Evolutionary conservation across 441 rosid genomes (phyloP).

Genomic region (Populus hybrid): DNA sequence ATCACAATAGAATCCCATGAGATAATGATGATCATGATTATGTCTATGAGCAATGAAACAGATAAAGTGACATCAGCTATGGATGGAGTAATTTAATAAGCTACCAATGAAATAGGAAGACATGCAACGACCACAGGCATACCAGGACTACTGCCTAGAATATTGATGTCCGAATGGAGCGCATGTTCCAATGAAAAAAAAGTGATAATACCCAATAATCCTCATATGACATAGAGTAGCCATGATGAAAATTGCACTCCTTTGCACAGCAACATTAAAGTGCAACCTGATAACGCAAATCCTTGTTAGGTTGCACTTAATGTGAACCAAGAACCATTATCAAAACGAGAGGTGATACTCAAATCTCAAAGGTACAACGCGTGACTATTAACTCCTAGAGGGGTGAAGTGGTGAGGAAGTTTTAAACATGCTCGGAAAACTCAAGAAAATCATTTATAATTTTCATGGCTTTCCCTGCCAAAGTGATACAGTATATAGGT

Average conservation of each 20-base stretch:
- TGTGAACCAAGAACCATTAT: background rate
- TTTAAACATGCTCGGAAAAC: background rate
- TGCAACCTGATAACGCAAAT: too few relatives aligned
- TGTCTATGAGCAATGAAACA: too few relatives aligned
- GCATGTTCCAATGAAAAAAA: too few relatives aligned
- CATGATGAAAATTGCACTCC: too few relatives aligned
- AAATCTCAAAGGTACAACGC: background rate
- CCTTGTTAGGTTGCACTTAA: background rate
- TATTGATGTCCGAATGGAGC: too few relatives aligned
- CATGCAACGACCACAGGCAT: background rate
- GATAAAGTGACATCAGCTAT: too few relatives aligned
- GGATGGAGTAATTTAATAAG: too few relatives aligned
- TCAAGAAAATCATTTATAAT: background rate
- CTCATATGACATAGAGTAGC: too few relatives aligned
- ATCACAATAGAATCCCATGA: background rate
- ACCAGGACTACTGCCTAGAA: background rate
- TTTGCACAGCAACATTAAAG: too few relatives aligned
- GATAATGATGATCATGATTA: too few relatives aligned
- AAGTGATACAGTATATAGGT: background rate
- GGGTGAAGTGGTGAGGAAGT: background rate
- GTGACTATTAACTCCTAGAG: background rate
- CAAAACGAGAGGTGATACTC: background rate
- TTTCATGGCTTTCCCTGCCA: background rate
- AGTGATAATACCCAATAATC: too few relatives aligned
- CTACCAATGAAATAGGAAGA: background rate